Evolutionary conservation across 768 basidiomycete species (phyloP).

Genomic region (Floccularia luteovirens): DNA sequence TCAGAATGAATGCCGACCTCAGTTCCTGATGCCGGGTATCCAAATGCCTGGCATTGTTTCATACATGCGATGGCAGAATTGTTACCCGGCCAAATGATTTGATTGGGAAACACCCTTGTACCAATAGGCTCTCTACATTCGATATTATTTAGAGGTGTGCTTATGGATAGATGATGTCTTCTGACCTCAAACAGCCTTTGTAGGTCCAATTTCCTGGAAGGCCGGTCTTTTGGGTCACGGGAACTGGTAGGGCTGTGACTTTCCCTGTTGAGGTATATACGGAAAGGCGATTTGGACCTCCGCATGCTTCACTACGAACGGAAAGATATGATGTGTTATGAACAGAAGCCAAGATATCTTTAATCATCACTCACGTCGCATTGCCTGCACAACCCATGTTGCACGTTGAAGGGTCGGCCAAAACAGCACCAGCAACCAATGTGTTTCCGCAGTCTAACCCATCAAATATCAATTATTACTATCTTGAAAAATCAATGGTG

Average conservation of each 20-base stretch:
- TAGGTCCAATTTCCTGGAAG: conserved; percentile 63
- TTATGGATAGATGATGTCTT: conserved; percentile 1
- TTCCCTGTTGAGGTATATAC: conserved; percentile 50
- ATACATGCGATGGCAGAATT: conserved; percentile 62
- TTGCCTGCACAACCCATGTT: conserved; percentile 73
- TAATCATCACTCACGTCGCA: conserved; percentile 38
- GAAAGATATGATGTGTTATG: conserved; percentile 1
- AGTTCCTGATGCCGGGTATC: conserved; percentile 63
- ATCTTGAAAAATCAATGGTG: neutral
- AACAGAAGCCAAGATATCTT: conserved; percentile 4
- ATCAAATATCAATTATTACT: conserved; percentile 1
- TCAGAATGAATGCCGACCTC: conserved; percentile 25
- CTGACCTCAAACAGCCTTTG: conserved; percentile 60
- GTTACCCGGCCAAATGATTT: conserved; percentile 50
- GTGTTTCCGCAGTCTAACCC: conserved; percentile 69
- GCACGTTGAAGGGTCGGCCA: conserved; percentile 44
- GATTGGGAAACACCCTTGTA: conserved; percentile 48
- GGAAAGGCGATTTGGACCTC: conserved; percentile 66
- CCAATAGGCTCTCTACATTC: conserved; percentile 38
- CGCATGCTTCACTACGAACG: conserved; percentile 51
- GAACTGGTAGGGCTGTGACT: conserved; percentile 52
- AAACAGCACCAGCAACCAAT: conserved; percentile 52
- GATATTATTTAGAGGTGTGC: neutral
- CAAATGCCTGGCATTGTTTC: conserved; percentile 60
- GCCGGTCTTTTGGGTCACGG: conserved; percentile 41